A percentile compares a stretch with the other conserved stretches of the same genome.
Conservation (phyloP, 1,284 basidiomycete genomes). For the Cryptococcus deneoformans region DNA sequence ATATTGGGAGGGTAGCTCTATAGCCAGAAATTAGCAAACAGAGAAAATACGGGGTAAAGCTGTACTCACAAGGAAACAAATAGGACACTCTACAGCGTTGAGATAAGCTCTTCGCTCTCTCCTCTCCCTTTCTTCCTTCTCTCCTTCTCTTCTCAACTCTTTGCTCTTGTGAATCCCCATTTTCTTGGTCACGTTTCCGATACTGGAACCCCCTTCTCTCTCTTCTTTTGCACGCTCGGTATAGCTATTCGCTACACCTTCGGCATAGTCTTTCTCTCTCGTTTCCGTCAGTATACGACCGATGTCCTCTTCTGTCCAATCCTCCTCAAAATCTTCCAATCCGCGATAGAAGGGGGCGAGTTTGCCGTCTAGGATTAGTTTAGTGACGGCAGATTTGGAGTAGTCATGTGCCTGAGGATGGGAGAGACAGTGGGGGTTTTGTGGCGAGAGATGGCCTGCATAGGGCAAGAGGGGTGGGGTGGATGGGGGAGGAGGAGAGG, state of each 20-base stretch:
- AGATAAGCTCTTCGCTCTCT: conserved; percentile 74
- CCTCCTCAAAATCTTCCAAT: conserved; percentile 85
- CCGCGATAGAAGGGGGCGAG: conserved; percentile 96
- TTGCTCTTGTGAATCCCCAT: conserved; percentile 22
- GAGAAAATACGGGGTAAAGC: conserved; percentile 1
- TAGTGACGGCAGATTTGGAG: conserved; percentile 80
- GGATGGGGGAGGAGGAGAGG: conserved; percentile 57
- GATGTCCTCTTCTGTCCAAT: conserved; percentile 80
- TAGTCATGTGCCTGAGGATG: conserved; percentile 67
- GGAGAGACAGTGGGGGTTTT: conserved; percentile 80
- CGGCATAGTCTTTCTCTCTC: conserved; percentile 36
- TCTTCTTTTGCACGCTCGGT: conserved; percentile 35
- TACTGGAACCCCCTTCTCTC: conserved; percentile 19
- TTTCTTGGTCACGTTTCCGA: conserved; percentile 30
- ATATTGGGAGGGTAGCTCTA: conserved; percentile 86
- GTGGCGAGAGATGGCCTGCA: conserved; percentile 73
- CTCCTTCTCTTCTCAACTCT: conserved; percentile 19
- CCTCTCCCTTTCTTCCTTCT: conserved; percentile 55
- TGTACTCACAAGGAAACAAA: conserved; percentile 81
- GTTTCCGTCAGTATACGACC: conserved; percentile 49
- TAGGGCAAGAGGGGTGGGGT: conserved; percentile 57
- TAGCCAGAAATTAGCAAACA: not conserved
- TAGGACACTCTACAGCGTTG: conserved; percentile 94
- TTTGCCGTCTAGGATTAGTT: conserved; percentile 79
- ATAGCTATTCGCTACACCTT: conserved; percentile 34